Evolutionary conservation across 371 early-diverging fungal genomes (phyloP).

Genomic region (Syncephalis fuscata): DNA sequence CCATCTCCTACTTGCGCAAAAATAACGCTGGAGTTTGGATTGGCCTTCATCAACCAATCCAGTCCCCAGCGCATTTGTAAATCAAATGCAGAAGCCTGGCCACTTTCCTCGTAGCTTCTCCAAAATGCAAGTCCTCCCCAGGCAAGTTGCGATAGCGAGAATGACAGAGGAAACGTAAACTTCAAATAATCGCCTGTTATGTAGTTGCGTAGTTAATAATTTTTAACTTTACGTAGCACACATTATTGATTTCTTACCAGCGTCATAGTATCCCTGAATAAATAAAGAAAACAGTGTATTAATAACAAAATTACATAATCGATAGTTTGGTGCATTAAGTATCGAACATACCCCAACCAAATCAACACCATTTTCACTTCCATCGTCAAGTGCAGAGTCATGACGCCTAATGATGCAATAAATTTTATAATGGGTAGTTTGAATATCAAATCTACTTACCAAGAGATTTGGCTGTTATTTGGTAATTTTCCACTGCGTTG

Average conservation of each 20-base stretch:
- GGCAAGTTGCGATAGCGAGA: constrained; percentile 23
- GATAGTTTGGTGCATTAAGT: no score
- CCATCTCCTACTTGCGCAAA: constrained; percentile 16
- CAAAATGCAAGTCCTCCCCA: constrained; percentile 39
- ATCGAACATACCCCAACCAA: constrained; percentile 22
- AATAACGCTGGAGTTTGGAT: constrained; percentile 24
- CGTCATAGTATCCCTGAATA: constrained; percentile 20
- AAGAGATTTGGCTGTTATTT: constrained; percentile 25
- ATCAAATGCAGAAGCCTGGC: constrained; percentile 21
- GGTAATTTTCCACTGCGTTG: constrained; percentile 35
- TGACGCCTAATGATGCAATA: constrained; percentile 16
- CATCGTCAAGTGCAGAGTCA: constrained; percentile 29
- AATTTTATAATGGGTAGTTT: not conserved
- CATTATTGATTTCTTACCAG: constrained; percentile 11
- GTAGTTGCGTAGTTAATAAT: constrained; percentile 1
- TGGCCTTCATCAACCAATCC: constrained; percentile 43
- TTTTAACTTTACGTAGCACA: not conserved
- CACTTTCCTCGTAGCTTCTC: constrained; percentile 32
- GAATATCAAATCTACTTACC: constrained; percentile 11
- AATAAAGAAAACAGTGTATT: not conserved
- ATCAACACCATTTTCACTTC: constrained; percentile 22
- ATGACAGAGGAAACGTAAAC: constrained; percentile 36
- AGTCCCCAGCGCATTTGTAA: constrained; percentile 42
- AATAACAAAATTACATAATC: no score
- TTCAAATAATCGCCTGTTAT: constrained; percentile 36